Conservation (phyloP, 805 yeast species). For the Kodamaea restingae region DNA sequence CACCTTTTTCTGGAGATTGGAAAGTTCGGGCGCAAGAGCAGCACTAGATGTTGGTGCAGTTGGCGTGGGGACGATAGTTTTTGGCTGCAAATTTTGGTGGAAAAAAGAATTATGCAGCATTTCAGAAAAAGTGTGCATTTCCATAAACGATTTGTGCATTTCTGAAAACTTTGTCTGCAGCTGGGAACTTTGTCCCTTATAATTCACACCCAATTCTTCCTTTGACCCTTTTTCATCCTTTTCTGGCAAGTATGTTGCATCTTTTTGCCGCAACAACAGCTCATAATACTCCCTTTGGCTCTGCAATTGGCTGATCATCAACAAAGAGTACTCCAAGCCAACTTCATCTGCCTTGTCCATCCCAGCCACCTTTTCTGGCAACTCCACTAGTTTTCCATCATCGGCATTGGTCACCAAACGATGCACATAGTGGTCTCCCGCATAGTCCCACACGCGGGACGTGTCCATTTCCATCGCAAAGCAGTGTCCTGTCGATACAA, state of each 20-base stretch:
- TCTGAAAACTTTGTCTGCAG: too few species aligned
- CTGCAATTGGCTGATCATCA: slow-evolving; percentile 74
- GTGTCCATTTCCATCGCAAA: slow-evolving; percentile 84
- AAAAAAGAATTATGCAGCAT: too few species aligned
- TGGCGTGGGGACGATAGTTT: too few species aligned
- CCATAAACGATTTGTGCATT: not conserved
- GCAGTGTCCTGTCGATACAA: slow-evolving; percentile 72
- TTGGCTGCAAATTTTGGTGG: slow-evolving; percentile 1
- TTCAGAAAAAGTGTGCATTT: too few species aligned
- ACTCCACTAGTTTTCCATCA: slow-evolving; percentile 87
- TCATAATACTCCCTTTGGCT: slow-evolving; percentile 85
- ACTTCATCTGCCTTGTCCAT: slow-evolving; percentile 47
- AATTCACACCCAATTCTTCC: too few species aligned
- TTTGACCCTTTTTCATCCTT: not conserved
- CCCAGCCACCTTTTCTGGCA: slow-evolving; percentile 36
- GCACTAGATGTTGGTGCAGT: too few species aligned
- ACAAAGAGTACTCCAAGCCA: slow-evolving; percentile 75
- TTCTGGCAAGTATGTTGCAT: not conserved
- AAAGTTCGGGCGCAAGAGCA: too few species aligned
- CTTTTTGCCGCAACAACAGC: slow-evolving; percentile 25
- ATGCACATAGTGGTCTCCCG: slow-evolving; percentile 87
- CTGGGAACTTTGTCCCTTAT: too few species aligned
- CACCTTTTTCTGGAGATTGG: slow-evolving; percentile 15
- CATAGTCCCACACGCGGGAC: slow-evolving; percentile 93
- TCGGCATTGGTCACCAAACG: slow-evolving; percentile 76